These are phyloP conservation scores for Lodderomyces parapsilosis DNA, from an alignment of 1,139 yeast genomes.

Conservation along the genomic window DNA sequence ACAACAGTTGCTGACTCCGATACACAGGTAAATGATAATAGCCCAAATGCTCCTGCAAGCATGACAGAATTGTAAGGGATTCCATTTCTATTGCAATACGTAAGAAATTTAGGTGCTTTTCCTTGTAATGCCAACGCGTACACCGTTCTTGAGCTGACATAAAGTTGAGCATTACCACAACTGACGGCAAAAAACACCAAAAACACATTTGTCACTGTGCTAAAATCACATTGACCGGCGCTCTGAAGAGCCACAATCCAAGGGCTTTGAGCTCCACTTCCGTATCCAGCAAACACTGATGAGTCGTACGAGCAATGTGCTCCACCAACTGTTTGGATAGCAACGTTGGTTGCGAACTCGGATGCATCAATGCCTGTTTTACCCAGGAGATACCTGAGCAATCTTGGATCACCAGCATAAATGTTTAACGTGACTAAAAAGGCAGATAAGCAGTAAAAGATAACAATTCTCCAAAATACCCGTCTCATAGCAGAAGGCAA, in stretches of 20 bases:
- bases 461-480: conserved; percentile 68
- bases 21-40: conserved; percentile 60
- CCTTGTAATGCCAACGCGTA: conserved; percentile 73
- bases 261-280: conserved; percentile 68
- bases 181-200: conserved; percentile 73
- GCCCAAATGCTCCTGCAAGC: conserved; percentile 58
- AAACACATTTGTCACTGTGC: conserved; percentile 63
- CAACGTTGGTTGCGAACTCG: conserved; percentile 28
- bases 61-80: conserved; percentile 73
- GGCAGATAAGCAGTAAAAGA: conserved; percentile 69
- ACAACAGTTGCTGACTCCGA: conserved; percentile 60
- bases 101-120: conserved; percentile 62
- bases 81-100: conserved; percentile 61
- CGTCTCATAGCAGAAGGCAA: conserved; percentile 75
- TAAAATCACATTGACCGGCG: conserved; percentile 61
- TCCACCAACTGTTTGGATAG: conserved; percentile 43
- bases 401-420: conserved; percentile 73
- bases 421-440: conserved; percentile 70
- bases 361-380: conserved; percentile 26
- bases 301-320: conserved; percentile 33
- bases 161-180: conserved; percentile 75
- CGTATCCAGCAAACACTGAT: conserved; percentile 45
- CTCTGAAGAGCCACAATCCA: conserved; percentile 79
- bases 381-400: conserved; percentile 52
- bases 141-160: conserved; percentile 76